Conservation (phyloP, 306 rosid genomes). For the Hylodesmum podocarpum region DNA sequence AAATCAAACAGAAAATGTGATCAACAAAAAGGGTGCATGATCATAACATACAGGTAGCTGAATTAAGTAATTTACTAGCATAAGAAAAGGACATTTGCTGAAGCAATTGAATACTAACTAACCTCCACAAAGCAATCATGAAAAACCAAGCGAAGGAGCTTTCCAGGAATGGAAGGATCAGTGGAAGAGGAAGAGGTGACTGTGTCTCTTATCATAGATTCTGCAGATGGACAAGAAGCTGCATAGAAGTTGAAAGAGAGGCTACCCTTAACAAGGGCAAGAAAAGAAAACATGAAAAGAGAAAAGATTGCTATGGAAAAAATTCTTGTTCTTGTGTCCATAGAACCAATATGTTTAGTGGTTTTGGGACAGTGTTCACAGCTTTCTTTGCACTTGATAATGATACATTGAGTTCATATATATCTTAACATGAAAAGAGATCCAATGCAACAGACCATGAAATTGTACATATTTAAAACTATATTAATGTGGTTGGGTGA, state of each 20-base stretch:
- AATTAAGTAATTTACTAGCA: not conserved
- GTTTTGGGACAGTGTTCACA: not conserved
- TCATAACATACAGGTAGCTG: not conserved
- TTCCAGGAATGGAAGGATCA: slow-evolving; percentile 82
- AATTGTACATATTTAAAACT: slow-evolving; percentile 40
- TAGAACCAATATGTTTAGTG: slow-evolving; percentile 17
- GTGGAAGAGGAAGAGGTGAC: slow-evolving; percentile 60
- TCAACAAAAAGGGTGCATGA: not conserved
- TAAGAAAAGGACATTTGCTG: not conserved
- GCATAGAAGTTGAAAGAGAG: slow-evolving; percentile 73
- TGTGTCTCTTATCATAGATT: slow-evolving; percentile 57
- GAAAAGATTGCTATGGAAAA: slow-evolving; percentile 16
- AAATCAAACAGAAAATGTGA: not conserved
- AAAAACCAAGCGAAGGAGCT: slow-evolving; percentile 89
- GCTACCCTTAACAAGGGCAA: slow-evolving; percentile 38
- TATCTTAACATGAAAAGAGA: slow-evolving; percentile 14
- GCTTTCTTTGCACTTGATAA: not conserved
- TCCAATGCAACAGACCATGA: not conserved
- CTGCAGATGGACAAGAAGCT: slow-evolving; percentile 76
- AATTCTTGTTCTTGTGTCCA: slow-evolving; percentile 47
- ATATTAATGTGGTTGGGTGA: slow-evolving; percentile 69
- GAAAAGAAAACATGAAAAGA: slow-evolving; percentile 34
- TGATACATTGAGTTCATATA: too few relatives aligned
- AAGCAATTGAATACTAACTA: slow-evolving; percentile 23
- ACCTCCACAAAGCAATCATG: slow-evolving; percentile 98